phyloP scores from a whole-genome alignment of 148 eudicot genomes.

The Fagopyrum homotropicum region DNA sequence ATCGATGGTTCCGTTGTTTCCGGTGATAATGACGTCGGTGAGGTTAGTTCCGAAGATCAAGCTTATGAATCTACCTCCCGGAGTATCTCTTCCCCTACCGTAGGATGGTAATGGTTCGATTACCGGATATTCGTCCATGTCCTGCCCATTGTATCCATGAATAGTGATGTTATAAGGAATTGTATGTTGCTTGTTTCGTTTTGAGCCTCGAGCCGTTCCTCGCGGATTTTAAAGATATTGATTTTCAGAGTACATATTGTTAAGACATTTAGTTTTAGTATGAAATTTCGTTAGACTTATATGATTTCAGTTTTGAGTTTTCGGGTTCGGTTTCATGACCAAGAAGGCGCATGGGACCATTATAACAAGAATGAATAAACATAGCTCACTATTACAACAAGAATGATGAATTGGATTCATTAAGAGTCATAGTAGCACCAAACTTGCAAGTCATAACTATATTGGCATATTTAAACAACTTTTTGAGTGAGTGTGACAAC shows the following conservation, averaged over 20 bases:
- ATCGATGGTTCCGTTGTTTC: constrained; percentile 82
- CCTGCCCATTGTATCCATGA: constrained; percentile 27
- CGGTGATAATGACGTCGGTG: constrained; percentile 84
- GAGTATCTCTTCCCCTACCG: constrained; percentile 80
- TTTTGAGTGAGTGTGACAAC: neutral
- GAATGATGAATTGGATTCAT: neutral
- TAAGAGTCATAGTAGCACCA: neutral
- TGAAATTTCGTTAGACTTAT: too few species aligned
- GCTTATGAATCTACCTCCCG: constrained; percentile 75
- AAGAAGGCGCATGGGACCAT: neutral
- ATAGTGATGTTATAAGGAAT: too few species aligned
- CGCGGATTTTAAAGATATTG: too few species aligned
- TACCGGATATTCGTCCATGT: constrained; percentile 57
- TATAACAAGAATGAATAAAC: neutral
- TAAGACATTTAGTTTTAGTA: too few species aligned
- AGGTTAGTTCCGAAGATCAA: constrained; percentile 76
- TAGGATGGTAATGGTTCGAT: constrained; percentile 81
- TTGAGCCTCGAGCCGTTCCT: too few species aligned
- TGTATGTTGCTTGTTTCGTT: too few species aligned
- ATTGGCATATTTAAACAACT: neutral
- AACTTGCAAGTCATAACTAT: neutral
- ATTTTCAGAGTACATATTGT: too few species aligned
- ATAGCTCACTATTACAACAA: neutral
- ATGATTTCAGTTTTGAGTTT: neutral
- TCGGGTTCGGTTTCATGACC: neutral